Conservation (phyloP, 2,329 filamentous ascomycete species). For the Colletotrichum ledebouriae region DNA sequence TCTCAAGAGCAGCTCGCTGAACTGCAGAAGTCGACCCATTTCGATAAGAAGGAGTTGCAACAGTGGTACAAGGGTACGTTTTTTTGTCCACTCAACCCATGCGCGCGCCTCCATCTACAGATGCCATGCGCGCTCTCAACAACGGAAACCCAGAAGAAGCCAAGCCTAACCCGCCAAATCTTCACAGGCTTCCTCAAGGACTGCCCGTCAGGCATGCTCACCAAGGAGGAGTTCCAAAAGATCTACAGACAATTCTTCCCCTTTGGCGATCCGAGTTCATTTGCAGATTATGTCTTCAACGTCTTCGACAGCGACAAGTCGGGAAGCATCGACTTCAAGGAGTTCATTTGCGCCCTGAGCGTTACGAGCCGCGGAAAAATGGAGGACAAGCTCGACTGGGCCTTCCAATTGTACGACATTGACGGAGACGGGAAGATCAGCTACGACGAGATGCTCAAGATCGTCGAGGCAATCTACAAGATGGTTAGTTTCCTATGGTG, state of each 20-base stretch:
- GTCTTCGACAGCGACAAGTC: constrained; percentile 99
- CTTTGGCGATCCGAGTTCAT: constrained; percentile 96
- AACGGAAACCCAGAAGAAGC: too few relatives aligned
- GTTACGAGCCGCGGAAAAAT: constrained; percentile 98
- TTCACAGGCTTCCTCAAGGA: constrained; percentile 92
- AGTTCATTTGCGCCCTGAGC: constrained; percentile 98
- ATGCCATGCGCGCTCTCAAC: not conserved
- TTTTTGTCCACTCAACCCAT: too few relatives aligned
- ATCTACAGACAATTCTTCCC: constrained; percentile 99
- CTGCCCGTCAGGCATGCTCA: constrained; percentile 95
- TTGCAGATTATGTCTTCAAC: constrained; percentile 99
- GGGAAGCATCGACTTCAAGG: constrained; percentile 98
- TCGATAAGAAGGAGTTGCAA: constrained; percentile 99
- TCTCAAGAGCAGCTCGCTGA: constrained; percentile 96
- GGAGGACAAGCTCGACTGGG: constrained; percentile 99
- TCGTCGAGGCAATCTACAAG: constrained; percentile 99
- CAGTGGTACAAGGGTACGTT: constrained; percentile 98
- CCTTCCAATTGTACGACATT: constrained; percentile 99
- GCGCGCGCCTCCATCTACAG: too few relatives aligned
- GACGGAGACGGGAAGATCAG: constrained; percentile 99
- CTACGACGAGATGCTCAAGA: constrained; percentile 98
- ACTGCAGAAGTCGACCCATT: constrained; percentile 96
- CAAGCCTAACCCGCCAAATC: not conserved
- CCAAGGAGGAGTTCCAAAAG: constrained; percentile 99
- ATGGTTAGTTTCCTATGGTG: constrained; percentile 76